Evolutionary conservation across 306 rosid species (phyloP).

Genomic region (Biancaea sappan): DNA sequence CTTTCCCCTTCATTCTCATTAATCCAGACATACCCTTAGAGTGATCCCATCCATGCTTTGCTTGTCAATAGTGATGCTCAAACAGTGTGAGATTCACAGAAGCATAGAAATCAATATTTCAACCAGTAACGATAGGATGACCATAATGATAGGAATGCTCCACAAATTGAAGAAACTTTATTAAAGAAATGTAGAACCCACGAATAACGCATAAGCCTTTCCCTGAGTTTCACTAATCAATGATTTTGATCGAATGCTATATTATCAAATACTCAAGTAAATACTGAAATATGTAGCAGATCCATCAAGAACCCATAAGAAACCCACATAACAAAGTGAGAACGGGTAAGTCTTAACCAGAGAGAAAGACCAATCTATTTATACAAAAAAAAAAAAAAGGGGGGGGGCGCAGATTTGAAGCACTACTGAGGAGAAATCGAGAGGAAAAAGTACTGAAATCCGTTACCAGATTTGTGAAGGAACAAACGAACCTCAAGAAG

Average conservation of each 20-base stretch:
- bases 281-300: not conserved
- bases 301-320: not conserved
- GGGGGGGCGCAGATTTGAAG: not conserved
- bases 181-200: not conserved
- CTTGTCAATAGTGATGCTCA: slow-evolving; percentile 1
- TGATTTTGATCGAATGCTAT: not conserved
- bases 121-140: slow-evolving; percentile 10
- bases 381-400: slow-evolving; percentile 7
- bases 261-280: not conserved
- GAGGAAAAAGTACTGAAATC: not conserved
- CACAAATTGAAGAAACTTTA: slow-evolving; percentile 1
- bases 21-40: too few relatives aligned
- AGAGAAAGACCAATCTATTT: not conserved
- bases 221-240: not conserved
- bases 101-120: slow-evolving; percentile 9
- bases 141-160: not conserved
- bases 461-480: not conserved
- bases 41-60: not conserved
- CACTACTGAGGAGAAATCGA: not conserved
- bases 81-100: slow-evolving; percentile 3
- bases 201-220: not conserved
- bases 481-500: not conserved
- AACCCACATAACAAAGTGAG: not conserved
- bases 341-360: slow-evolving; percentile 1
- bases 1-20: too few relatives aligned